Evolutionary conservation across 2,329 filamentous ascomycete genomes (phyloP).

Genomic region (Stachybotrys chartarum): DNA sequence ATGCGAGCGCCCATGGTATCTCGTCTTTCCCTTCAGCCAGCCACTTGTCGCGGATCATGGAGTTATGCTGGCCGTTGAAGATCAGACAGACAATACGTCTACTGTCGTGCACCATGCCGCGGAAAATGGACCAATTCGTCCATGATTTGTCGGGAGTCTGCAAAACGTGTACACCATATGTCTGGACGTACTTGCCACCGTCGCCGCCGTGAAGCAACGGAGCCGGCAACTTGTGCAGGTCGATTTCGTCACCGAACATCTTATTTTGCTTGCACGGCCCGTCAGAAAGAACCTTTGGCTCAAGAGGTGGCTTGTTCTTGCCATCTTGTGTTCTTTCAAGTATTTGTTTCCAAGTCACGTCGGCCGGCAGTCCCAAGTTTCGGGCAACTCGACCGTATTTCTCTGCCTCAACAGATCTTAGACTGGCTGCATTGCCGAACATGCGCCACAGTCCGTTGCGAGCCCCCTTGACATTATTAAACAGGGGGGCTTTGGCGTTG

Average conservation of each 20-base stretch:
- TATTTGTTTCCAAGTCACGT: constrained; percentile 20
- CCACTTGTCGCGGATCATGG: constrained; percentile 38
- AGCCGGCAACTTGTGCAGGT: constrained; percentile 32
- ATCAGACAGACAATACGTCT: constrained; percentile 33
- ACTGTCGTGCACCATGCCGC: constrained; percentile 38
- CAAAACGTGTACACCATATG: constrained; percentile 40
- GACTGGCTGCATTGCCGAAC: constrained; percentile 33
- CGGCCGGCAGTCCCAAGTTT: constrained; percentile 31
- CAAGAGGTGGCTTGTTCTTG: constrained; percentile 21
- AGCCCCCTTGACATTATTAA: constrained; percentile 42
- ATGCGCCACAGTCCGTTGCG: constrained; percentile 39
- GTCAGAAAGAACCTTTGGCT: constrained; percentile 23
- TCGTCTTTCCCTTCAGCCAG: constrained; percentile 27
- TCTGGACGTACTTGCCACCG: constrained; percentile 43
- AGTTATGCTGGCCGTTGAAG: constrained; percentile 36
- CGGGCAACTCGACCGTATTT: constrained; percentile 33
- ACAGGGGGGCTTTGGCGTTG: constrained; percentile 39
- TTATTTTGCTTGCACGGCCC: constrained; percentile 36
- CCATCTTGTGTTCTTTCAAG: constrained; percentile 29
- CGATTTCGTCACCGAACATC: constrained; percentile 29
- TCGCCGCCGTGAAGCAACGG: constrained; percentile 36
- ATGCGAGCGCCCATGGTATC: constrained; percentile 34
- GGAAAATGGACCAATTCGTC: constrained; percentile 38
- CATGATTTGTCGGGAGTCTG: constrained; percentile 36
- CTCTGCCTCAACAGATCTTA: constrained; percentile 22